A percentile compares a stretch with the other conserved stretches of the same genome.
These are phyloP conservation scores for Rachicladosporium sp. DNA, from an alignment of 2,329 filamentous ascomycete species.

Conservation along the genomic window DNA sequence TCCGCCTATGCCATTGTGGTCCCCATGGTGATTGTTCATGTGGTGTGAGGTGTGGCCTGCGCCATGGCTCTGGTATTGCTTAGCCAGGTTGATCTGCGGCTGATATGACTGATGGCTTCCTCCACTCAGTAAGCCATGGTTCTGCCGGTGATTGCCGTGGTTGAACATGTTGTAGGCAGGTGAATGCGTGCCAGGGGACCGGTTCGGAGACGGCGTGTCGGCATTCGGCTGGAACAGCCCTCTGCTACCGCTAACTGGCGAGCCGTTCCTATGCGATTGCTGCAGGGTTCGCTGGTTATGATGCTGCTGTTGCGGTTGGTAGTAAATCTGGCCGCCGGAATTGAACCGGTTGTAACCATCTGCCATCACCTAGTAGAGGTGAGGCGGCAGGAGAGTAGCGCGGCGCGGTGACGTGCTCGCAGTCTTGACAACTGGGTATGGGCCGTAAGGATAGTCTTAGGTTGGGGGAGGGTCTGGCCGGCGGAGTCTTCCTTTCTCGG, in stretches of 20 bases:
- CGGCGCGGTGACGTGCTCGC: too few species aligned
- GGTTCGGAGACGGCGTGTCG: conserved; percentile 46
- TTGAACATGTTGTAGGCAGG: conserved; percentile 41
- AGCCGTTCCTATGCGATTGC: conserved; percentile 32
- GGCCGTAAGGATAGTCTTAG: conserved; percentile 16
- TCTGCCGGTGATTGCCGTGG: conserved; percentile 52
- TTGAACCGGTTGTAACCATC: conserved; percentile 54
- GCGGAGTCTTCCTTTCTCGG: conserved; percentile 36
- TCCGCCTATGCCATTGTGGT: conserved; percentile 39
- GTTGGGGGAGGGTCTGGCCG: conserved; percentile 32
- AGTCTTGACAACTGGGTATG: too few species aligned
- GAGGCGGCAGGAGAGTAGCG: too few species aligned
- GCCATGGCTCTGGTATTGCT: conserved; percentile 54
- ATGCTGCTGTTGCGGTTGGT: conserved; percentile 36
- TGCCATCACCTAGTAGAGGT: conserved; percentile 47
- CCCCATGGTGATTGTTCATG: conserved; percentile 32
- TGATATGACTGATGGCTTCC: conserved; percentile 46
- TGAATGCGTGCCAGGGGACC: conserved; percentile 42
- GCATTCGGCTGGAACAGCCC: conserved; percentile 30
- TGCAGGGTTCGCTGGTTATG: conserved; percentile 27
- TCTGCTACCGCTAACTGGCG: conserved; percentile 28
- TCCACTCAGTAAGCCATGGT: conserved; percentile 66
- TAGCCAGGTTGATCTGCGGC: conserved; percentile 50
- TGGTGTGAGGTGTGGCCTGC: conserved; percentile 31
- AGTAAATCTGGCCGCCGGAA: conserved; percentile 49